Evolutionary conservation across 352 stramenopile species (phyloP).

Genomic region (Phytopythium litorale): DNA sequence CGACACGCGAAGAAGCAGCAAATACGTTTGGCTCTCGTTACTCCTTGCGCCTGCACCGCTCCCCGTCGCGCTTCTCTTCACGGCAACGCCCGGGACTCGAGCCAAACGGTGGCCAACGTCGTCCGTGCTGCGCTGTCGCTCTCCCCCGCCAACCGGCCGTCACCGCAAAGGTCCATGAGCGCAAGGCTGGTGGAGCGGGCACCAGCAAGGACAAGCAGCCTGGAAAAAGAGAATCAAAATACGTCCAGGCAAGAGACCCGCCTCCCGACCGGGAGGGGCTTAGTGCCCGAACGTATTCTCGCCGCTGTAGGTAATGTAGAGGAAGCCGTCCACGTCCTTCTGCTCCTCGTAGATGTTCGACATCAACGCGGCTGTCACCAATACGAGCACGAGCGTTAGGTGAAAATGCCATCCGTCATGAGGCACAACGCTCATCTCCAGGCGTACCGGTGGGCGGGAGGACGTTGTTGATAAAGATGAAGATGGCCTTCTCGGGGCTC

Average conservation of each 20-base stretch:
- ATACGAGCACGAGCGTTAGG: background rate
- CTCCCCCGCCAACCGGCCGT: background rate
- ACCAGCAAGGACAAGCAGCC: background rate
- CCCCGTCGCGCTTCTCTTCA: background rate
- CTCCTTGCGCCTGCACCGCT: background rate
- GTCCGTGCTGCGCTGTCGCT: background rate
- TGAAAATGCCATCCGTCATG: no score
- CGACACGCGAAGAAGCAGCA: conserved; percentile 9
- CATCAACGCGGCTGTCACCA: conserved; percentile 92
- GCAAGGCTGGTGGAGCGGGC: background rate
- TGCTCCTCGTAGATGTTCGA: conserved; percentile 99
- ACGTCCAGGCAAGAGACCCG: conserved; percentile 11
- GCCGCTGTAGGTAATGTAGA: conserved; percentile 99
- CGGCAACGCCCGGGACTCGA: background rate
- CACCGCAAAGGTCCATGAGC: background rate
- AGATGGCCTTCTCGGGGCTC: conserved; percentile 96
- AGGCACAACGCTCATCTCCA: background rate
- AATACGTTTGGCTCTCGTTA: conserved; percentile 13
- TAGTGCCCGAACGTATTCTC: conserved; percentile 98
- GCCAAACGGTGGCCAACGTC: background rate
- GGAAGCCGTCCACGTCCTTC: conserved; percentile 98
- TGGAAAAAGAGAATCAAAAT: conserved; percentile 26
- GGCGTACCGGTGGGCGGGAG: conserved; percentile 92
- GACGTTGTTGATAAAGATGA: conserved; percentile 99
- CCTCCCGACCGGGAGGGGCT: conserved; percentile 9